Conservation (phyloP, 2,329 filamentous ascomycete genomes). For the Hawksworthiomyces lignivorus region DNA sequence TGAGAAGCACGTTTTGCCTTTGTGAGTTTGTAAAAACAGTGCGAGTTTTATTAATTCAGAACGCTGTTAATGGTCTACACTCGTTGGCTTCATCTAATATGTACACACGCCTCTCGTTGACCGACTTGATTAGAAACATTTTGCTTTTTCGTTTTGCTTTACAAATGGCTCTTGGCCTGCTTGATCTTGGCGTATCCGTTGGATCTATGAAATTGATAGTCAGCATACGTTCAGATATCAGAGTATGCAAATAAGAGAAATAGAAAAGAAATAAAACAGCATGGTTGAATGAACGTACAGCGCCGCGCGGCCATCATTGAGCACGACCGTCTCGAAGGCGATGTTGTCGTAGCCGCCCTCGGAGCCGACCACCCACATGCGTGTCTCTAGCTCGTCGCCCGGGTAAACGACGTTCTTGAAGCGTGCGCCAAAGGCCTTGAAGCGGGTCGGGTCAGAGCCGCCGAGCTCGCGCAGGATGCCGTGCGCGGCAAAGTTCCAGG, state of each 20-base stretch:
- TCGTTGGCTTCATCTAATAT: too few relatives aligned
- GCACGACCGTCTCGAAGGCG: conserved; percentile 32
- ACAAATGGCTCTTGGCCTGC: conserved; percentile 11
- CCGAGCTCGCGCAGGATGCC: conserved; percentile 33
- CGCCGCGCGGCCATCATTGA: conserved; percentile 29
- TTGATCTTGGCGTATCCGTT: conserved; percentile 18
- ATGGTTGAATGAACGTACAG: conserved; percentile 19
- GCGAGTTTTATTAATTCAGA: too few relatives aligned
- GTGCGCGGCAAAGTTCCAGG: conserved; percentile 40
- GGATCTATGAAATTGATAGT: conserved; percentile 8
- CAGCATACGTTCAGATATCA: too few relatives aligned
- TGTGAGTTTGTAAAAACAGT: too few relatives aligned
- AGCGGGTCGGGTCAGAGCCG: conserved; percentile 29
- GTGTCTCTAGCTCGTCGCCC: conserved; percentile 34
- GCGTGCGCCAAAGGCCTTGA: conserved; percentile 35
- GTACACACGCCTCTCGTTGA: too few relatives aligned
- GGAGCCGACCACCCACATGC: conserved; percentile 31
- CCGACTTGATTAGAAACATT: too few relatives aligned
- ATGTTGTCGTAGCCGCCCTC: conserved; percentile 26
- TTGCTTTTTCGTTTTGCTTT: neutral
- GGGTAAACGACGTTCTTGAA: conserved; percentile 41
- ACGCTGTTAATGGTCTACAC: too few relatives aligned
- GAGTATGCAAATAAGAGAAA: too few relatives aligned
- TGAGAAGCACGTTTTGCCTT: too few relatives aligned
- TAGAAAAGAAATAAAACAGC: too few relatives aligned